A percentile compares a stretch with the other conserved stretches of the same genome.
These are phyloP conservation scores for Auriscalpium orientale DNA, from an alignment of 768 basidiomycete species.

Conservation along the genomic window DNA sequence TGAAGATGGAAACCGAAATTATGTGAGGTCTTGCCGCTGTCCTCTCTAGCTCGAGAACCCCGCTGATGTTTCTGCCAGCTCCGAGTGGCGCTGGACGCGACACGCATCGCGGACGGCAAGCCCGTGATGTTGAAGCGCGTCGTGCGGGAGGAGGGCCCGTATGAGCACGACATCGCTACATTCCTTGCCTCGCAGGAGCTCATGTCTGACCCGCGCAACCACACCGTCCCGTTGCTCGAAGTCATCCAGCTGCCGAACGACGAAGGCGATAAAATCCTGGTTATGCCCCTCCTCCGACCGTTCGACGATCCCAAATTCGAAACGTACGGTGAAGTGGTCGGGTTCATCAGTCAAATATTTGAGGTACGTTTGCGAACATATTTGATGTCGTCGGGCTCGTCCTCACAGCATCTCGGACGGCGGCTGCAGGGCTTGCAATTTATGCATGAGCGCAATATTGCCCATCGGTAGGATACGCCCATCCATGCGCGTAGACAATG, in stretches of 20 bases:
- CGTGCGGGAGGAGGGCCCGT: not conserved
- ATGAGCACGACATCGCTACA: conserved; percentile 4
- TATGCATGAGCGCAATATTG: too few species aligned
- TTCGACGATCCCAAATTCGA: conserved; percentile 17
- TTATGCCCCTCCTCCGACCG: conserved; percentile 17
- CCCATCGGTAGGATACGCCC: too few species aligned
- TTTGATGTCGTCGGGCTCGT: too few species aligned
- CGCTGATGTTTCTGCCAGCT: not conserved
- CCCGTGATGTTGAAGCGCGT: too few species aligned
- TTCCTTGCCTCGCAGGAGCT: conserved; percentile 6
- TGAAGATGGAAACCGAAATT: conserved; percentile 2
- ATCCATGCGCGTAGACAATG: too few species aligned
- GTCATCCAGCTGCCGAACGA: conserved; percentile 8
- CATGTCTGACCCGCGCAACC: conserved; percentile 15
- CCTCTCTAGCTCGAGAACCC: not conserved
- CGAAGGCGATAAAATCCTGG: conserved; percentile 4
- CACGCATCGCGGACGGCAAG: too few species aligned
- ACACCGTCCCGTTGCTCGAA: conserved; percentile 16
- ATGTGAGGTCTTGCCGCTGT: not conserved
- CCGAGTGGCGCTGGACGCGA: too few species aligned
- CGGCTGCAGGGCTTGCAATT: too few species aligned
- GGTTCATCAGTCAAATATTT: conserved; percentile 18
- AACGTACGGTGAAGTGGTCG: conserved; percentile 20
- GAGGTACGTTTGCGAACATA: conserved; percentile 12
- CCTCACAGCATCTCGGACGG: too few species aligned